Conservation (phyloP, 2,329 filamentous ascomycete genomes). For the Colletotrichum theobromicola region DNA sequence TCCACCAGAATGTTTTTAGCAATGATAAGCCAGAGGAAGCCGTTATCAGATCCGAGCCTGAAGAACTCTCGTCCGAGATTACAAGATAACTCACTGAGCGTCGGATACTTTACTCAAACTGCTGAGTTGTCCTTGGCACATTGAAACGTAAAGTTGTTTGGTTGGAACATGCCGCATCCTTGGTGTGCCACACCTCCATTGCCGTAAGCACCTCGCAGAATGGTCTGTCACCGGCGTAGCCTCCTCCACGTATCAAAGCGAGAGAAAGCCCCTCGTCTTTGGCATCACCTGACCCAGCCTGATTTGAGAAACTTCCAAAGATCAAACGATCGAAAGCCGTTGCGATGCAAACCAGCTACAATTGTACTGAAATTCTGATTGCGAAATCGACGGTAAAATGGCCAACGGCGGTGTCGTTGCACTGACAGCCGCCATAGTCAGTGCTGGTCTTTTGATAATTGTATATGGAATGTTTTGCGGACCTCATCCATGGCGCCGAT, state of each 20-base stretch:
- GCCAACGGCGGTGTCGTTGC: background rate
- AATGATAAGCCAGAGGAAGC: background rate
- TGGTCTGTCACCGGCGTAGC: background rate
- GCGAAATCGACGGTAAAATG: background rate
- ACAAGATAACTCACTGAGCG: too few species aligned
- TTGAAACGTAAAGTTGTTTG: background rate
- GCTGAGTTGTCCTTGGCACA: too few species aligned
- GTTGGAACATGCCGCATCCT: background rate
- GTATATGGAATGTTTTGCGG: background rate
- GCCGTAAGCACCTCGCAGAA: background rate
- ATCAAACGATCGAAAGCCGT: background rate
- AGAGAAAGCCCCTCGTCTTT: background rate
- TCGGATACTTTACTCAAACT: too few species aligned
- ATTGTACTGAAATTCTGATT: background rate
- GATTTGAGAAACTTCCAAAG: background rate
- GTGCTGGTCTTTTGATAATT: background rate
- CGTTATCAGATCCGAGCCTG: background rate
- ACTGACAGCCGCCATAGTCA: rapidly evolving
- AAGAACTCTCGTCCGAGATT: background rate
- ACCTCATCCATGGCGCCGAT: background rate
- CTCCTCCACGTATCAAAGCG: background rate
- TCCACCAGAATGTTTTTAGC: background rate
- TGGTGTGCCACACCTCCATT: background rate
- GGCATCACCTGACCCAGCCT: background rate
- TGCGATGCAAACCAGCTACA: background rate